phyloP scores from a whole-genome alignment of 345 rosid genomes.

The Carallia brachiata region DNA sequence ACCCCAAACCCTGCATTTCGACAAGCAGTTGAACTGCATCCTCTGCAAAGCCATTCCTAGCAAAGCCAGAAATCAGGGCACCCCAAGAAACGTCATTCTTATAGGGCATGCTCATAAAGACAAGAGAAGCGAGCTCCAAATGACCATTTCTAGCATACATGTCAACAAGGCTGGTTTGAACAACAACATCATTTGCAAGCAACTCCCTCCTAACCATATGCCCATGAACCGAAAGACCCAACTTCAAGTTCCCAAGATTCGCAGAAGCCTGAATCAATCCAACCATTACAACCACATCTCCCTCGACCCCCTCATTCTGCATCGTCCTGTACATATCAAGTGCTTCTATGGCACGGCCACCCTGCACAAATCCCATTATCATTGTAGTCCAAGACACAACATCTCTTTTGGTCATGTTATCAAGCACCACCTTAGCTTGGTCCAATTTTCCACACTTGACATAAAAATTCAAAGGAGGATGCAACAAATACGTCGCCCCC shows the following conservation, averaged over 20 bases:
- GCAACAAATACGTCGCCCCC: slow-evolving; percentile 60
- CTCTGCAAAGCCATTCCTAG: slow-evolving; percentile 56
- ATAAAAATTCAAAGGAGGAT: slow-evolving; percentile 74
- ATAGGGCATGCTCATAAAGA: slow-evolving; percentile 42
- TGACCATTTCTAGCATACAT: slow-evolving; percentile 70
- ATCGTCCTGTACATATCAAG: slow-evolving; percentile 48
- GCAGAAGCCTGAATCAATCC: slow-evolving; percentile 69
- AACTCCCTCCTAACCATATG: slow-evolving; percentile 48
- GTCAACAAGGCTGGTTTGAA: slow-evolving; percentile 60
- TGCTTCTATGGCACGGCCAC: slow-evolving; percentile 45
- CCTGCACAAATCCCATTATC: slow-evolving; percentile 56
- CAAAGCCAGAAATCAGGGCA: slow-evolving; percentile 60
- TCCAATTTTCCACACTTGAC: slow-evolving; percentile 51
- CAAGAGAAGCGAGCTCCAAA: slow-evolving; percentile 48
- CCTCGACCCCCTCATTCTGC: slow-evolving; percentile 61
- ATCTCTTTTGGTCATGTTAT: slow-evolving; percentile 56
- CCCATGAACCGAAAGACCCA: slow-evolving; percentile 63
- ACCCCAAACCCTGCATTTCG: slow-evolving; percentile 54
- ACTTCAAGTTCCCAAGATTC: slow-evolving; percentile 42
- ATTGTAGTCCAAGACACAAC: slow-evolving; percentile 70
- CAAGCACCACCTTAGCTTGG: slow-evolving; percentile 49
- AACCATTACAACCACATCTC: slow-evolving; percentile 50
- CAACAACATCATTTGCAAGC: slow-evolving; percentile 32
- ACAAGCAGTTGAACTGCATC: slow-evolving; percentile 44
- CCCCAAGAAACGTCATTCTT: slow-evolving; percentile 58